Percentiles rank a stretch among this genome's conserved stretches.
phyloP scores from a whole-genome alignment of 169 alveolate species.

The Plasmodium vivax region DNA sequence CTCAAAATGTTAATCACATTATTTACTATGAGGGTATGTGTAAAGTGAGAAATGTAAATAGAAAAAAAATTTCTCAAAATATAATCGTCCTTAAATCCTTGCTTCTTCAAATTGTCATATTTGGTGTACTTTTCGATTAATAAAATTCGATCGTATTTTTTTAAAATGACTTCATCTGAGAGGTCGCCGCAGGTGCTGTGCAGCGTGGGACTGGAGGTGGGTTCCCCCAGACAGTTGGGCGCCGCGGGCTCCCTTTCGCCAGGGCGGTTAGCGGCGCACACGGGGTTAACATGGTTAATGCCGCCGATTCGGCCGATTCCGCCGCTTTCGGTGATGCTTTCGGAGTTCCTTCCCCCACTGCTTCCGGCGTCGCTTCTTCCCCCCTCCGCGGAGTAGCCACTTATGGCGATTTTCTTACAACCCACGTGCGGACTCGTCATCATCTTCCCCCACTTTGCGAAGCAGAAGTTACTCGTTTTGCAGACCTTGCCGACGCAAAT shows the following conservation, averaged over 20 bases:
- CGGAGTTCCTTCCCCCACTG: too few relatives aligned
- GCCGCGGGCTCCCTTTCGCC: neutral
- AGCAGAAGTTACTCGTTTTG: neutral
- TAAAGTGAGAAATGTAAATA: constrained; percentile 53
- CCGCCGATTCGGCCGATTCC: too few relatives aligned
- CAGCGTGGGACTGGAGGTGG: neutral
- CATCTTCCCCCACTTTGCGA: neutral
- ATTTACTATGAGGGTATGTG: constrained; percentile 67
- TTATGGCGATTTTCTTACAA: neutral
- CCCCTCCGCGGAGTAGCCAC: neutral
- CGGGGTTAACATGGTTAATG: neutral
- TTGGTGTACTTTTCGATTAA: constrained; percentile 68
- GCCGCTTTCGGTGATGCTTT: too few relatives aligned
- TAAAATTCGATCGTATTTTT: constrained; percentile 34
- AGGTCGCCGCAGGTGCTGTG: neutral
- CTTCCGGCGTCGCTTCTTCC: neutral
- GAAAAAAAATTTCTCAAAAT: constrained; percentile 35
- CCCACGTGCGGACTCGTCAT: neutral
- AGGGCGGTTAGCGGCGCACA: neutral
- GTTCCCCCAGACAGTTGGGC: neutral
- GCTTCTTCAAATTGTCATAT: constrained; percentile 47
- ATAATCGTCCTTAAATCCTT: constrained; percentile 57
- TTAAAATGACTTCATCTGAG: neutral
- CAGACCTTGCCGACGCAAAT: neutral
- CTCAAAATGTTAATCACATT: constrained; percentile 41